phyloP scores from a whole-genome alignment of 805 yeast species.

The Pichia ethanolica region DNA sequence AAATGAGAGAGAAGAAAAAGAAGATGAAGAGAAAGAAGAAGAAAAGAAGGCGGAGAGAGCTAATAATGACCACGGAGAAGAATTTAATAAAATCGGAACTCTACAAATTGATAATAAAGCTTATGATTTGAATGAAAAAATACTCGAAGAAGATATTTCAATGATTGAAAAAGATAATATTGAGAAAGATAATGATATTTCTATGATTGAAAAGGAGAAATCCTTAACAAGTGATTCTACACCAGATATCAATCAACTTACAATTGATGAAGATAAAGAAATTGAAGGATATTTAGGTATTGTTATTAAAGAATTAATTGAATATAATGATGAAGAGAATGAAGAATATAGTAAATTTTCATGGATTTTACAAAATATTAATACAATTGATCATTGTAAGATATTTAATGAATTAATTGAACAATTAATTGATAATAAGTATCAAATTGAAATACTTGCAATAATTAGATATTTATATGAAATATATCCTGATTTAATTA shows the following conservation, averaged over 20 bases:
- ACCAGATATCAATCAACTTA: slow-evolving; percentile 12
- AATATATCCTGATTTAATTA: background rate
- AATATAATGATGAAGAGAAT: background rate
- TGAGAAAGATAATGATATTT: background rate
- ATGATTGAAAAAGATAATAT: background rate
- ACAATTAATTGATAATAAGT: background rate
- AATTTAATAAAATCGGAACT: too few species aligned
- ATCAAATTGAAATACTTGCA: background rate
- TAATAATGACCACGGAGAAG: too few species aligned
- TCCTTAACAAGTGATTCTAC: slow-evolving; percentile 10
- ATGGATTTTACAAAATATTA: background rate
- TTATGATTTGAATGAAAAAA: too few species aligned
- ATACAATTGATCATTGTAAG: background rate
- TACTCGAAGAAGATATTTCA: background rate
- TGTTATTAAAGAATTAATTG: background rate
- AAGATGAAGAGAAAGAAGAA: background rate
- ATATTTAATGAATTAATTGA: background rate
- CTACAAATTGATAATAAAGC: too few species aligned
- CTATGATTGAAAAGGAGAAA: slow-evolving; percentile 2
- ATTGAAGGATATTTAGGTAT: slow-evolving; percentile 5
- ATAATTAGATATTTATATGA: background rate
- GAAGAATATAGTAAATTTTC: background rate
- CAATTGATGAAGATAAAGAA: slow-evolving; percentile 4
- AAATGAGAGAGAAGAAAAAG: background rate
- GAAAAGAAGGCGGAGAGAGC: background rate